Percentiles rank a stretch among this genome's conserved stretches.
These are phyloP conservation scores for Ogataea pignaliae DNA, from an alignment of 805 yeast species.

Conservation along the genomic window DNA sequence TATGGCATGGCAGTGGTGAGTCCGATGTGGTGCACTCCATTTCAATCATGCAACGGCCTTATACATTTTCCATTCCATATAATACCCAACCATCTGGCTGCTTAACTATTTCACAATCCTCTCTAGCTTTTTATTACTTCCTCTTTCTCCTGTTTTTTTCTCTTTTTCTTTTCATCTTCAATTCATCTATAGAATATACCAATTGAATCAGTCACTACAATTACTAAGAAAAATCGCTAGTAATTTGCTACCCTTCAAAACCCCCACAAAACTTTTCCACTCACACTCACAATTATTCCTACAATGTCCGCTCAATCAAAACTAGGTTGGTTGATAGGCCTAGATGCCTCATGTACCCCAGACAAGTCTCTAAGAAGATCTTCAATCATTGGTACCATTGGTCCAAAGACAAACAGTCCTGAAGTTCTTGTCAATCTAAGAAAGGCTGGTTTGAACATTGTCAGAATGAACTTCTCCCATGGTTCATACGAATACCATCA, in stretches of 20 bases:
- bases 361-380: conserved; percentile 84
- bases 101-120: neutral
- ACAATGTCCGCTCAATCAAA: conserved; percentile 28
- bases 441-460: conserved; percentile 97
- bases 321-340: conserved; percentile 78
- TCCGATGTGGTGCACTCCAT: too few species aligned
- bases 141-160: neutral
- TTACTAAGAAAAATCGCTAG: too few species aligned
- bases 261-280: too few species aligned
- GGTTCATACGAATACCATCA: conserved; percentile 98
- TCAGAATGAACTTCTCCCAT: conserved; percentile 98
- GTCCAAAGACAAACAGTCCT: conserved; percentile 93
- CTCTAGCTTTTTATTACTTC: neutral
- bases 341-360: conserved; percentile 71
- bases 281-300: too few species aligned
- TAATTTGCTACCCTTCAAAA: too few species aligned
- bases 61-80: too few species aligned
- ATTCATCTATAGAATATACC: neutral
- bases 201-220: too few species aligned
- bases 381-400: conserved; percentile 97
- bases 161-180: neutral
- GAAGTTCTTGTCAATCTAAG: conserved; percentile 82
- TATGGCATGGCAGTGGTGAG: too few species aligned
- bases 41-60: too few species aligned
- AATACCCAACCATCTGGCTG: neutral